Evolutionary conservation across 2,329 filamentous ascomycete genomes (phyloP), one percentile per base, ranked within the genome.

Genomic region (Aspergillus novoparasiticus): DNA sequence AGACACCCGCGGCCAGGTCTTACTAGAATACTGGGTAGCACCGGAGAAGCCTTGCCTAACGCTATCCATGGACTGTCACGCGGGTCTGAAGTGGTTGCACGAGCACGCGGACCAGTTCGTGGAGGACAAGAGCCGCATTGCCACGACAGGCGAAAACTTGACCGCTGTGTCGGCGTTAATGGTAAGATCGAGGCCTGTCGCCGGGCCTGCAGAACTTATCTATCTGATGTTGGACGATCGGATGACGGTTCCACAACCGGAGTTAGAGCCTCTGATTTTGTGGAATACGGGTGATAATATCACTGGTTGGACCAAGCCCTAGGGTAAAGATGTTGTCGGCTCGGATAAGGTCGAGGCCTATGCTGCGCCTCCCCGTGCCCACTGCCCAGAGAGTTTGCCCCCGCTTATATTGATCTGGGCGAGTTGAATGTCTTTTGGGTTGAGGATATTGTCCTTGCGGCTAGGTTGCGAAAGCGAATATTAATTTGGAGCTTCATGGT

Each of bases 171-270:
- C 79, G 36, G 73, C 76, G 1, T 67, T 83, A 54, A 71, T 79
- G 64, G 79, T 79, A 79, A 23, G 76, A 81, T 63, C 63, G 69
- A 57, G 66, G 46, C 12, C 60, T 70, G 6, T 67, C 62, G 50
- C 79, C 69, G 60, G 71, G 66, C 45, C 66, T 77, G 60, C 76
- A 70, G 46, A 79, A 76, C 75, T 84, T 12, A 72, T 81, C 53
- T 80, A 80, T 56, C 81, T 80, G 4, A 84, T 84, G 82, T 71
- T 84, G 14, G 81, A 84, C 66, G 79, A 84, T 54, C 77, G 73
- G 48, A 71, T 74, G n/a, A 70, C 64, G n/a, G 63, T 63, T 9
- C 75, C 75, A 5, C 71, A 72, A n/a, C 64, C 65, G 16, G 74
- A 78, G 16, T 74, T 78, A 55, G 73, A 74, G 28, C 68, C 69